These are phyloP conservation scores for Fusarium bulbicola DNA, from an alignment of 2,329 filamentous ascomycete genomes.

Conservation along the genomic window DNA sequence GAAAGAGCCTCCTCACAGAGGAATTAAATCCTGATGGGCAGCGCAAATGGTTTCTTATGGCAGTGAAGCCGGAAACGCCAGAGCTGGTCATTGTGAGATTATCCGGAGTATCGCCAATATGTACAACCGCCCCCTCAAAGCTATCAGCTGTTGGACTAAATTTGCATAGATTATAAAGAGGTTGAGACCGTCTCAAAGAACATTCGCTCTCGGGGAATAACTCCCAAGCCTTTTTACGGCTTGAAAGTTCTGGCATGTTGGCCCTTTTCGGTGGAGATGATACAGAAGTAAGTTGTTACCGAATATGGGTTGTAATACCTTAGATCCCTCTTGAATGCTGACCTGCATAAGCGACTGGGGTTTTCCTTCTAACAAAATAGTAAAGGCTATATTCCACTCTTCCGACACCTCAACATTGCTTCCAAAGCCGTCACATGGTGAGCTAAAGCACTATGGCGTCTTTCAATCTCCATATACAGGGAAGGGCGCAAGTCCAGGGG, in stretches of 20 bases:
- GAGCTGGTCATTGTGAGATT: rapidly evolving
- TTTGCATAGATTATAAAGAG: rapidly evolving
- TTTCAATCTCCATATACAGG: rapidly evolving
- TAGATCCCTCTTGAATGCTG: rapidly evolving
- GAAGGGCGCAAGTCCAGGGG: rapidly evolving
- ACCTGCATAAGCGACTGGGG: background rate
- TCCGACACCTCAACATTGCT: rapidly evolving
- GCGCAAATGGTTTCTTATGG: background rate
- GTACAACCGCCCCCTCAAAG: background rate
- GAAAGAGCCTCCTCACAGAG: rapidly evolving
- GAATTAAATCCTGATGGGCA: rapidly evolving
- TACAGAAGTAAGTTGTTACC: background rate
- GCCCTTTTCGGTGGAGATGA: background rate
- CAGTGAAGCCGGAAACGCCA: rapidly evolving
- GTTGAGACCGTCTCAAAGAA: rapidly evolving
- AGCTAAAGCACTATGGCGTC: background rate
- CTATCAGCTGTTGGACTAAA: rapidly evolving
- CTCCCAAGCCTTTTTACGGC: rapidly evolving
- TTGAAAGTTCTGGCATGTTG: too few relatives aligned
- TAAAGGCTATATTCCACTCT: rapidly evolving
- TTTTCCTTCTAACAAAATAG: background rate
- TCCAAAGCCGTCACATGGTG: rapidly evolving
- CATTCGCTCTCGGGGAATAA: rapidly evolving
- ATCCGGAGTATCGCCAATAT: background rate
- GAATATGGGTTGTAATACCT: rapidly evolving